Evolutionary conservation across 225 moss, liverwort and hornwort species (phyloP).

Genomic region (Bryum argenteum): DNA sequence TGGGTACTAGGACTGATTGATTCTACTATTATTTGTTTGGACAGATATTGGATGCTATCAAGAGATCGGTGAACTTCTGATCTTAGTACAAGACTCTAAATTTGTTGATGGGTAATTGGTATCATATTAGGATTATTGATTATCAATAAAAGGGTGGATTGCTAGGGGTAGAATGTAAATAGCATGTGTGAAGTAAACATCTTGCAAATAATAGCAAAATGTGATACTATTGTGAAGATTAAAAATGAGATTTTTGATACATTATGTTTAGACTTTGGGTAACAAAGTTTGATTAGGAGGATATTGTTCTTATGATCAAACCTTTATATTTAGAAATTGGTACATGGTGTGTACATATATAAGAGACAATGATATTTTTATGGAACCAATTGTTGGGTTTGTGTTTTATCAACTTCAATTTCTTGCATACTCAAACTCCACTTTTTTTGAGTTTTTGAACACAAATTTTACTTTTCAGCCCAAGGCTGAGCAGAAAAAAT

Average conservation of each 20-base stretch:
- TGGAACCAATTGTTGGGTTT: no score
- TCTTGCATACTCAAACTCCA: no score
- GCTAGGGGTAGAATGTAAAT: background rate
- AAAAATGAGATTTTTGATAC: constrained; percentile 30
- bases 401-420: no score
- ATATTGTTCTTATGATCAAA: no score
- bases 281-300: background rate
- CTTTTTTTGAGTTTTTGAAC: no score
- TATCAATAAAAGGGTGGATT: background rate
- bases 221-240: constrained; percentile 17
- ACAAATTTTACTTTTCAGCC: no score
- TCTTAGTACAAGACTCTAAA: background rate
- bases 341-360: no score
- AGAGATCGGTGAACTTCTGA: constrained; percentile 64
- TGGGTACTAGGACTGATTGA: no score
- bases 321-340: no score
- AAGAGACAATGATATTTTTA: no score
- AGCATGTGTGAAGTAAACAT: background rate
- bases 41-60: constrained; percentile 91
- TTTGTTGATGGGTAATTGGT: background rate
- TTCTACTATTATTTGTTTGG: background rate
- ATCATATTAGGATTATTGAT: background rate
- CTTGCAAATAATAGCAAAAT: constrained; percentile 8
- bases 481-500: no score
- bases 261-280: constrained; percentile 22